Percentiles rank a stretch among this genome's conserved stretches.
These are phyloP conservation scores for Fomitopsis serialis DNA, from an alignment of 768 basidiomycete species.

Conservation along the genomic window DNA sequence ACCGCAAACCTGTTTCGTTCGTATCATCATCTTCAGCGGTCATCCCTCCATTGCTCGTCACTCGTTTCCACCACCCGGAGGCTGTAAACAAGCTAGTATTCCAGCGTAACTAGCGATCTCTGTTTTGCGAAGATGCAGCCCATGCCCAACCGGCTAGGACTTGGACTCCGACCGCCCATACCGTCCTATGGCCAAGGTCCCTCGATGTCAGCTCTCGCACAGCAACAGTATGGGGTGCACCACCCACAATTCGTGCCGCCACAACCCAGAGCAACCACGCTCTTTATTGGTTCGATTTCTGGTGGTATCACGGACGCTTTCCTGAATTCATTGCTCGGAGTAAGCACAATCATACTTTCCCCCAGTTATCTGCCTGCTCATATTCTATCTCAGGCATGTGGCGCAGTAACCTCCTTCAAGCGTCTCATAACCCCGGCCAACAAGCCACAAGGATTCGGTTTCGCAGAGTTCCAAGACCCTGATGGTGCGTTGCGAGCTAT, in stretches of 20 bases:
- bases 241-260: constrained; percentile 62
- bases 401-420: constrained; percentile 85
- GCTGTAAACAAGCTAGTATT: not conserved
- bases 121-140: constrained; percentile 47
- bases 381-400: constrained; percentile 63
- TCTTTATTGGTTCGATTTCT: constrained; percentile 95
- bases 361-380: not conserved
- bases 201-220: constrained; percentile 87
- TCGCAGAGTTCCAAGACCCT: constrained; percentile 93
- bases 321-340: constrained; percentile 71
- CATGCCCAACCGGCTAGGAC: constrained; percentile 69
- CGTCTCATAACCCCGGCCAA: constrained; percentile 89
- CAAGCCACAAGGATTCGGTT: constrained; percentile 95
- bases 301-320: constrained; percentile 85
- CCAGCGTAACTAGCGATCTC: not conserved
- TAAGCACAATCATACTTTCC: constrained; percentile 36
- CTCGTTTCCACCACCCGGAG: no score
- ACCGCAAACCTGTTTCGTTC: no score
- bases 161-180: constrained; percentile 84
- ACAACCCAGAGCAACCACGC: constrained; percentile 66
- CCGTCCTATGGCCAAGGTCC: constrained; percentile 88
- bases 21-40: no score
- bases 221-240: constrained; percentile 61
- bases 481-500: constrained; percentile 82
- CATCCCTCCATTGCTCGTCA: no score